Base-by-base conservation (phyloP, 805 yeast species). In the Ogataea polymorpha region DNA sequence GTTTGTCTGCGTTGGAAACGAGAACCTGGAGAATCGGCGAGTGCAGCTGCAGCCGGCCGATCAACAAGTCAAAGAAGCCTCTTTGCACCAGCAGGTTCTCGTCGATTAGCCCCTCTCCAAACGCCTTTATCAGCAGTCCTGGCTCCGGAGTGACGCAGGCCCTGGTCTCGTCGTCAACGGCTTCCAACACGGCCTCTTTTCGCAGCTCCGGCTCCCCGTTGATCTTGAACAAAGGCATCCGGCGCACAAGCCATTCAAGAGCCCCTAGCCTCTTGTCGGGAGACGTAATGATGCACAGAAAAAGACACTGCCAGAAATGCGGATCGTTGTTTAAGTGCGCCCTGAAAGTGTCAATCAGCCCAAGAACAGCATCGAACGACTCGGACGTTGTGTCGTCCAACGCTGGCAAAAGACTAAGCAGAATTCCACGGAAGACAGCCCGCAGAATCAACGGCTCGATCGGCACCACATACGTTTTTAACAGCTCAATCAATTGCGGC, bases 331-430 rank as follows among this genome's bases (percentile, higher is more conserved):
- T 66, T 30, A 87, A 57, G 35, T 78, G 77, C 6, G 43, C 53
- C 49, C 79, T 77, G 50, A 90, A 70, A 1, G 66, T 58, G 34
- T 81, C 89, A 26, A 91, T 68, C 30, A 91, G 56, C 0, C 66
- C 65, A 39, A 88, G 48, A 1, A 81, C 74, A 2, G 80, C 74
- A 11, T 68, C 71, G 56, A 84, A 91, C 23, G 81, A 81, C 54
- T 93, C 99, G 15, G 90, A 79, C 29, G 90, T 78, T 50, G 90
- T 96, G 53, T 93, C 98, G 53, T 93, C 99, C 37, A 93, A 74
- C 0, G 96, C 96, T 0, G 96, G 89, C 3, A 91, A 62, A 24
- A 90, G 68, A 46, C 91, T 77, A 36, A 89, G 69, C 5, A 91
- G 62, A 6, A 91, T 54, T 0, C 97, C 89, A 42, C 77, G 80